Conservation (phyloP, 2,329 filamentous ascomycete genomes). For the Triangularia setosa region DNA sequence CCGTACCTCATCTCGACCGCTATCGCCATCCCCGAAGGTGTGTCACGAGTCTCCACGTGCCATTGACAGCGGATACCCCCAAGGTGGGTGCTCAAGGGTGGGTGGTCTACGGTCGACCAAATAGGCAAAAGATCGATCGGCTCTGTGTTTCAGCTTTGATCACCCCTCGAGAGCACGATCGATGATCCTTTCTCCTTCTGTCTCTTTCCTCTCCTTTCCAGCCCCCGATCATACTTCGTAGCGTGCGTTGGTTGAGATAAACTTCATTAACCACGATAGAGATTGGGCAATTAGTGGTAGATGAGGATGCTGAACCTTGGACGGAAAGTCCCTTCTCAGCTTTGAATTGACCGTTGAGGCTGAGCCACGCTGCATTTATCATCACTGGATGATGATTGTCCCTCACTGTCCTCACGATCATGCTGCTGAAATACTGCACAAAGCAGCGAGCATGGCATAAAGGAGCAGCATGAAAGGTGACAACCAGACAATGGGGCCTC, state of each 20-base stretch:
- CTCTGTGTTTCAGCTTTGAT: not conserved
- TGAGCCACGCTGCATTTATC: not conserved
- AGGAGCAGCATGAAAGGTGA: not conserved
- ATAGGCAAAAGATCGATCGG: not conserved
- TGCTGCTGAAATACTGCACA: not conserved
- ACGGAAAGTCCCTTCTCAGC: not conserved
- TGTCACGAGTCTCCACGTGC: not conserved
- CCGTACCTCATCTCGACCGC: not conserved
- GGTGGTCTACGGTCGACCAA: not conserved
- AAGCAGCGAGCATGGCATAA: not conserved
- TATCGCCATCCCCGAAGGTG: not conserved
- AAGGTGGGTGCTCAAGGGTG: not conserved
- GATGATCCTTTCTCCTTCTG: not conserved
- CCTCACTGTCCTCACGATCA: not conserved
- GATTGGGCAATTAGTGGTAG: not conserved
- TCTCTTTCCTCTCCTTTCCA: not conserved
- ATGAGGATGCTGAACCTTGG: not conserved
- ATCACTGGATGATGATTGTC: not conserved
- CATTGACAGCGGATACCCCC: not conserved
- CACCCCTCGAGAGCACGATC: not conserved
- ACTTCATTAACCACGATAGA: not conserved
- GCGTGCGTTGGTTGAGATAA: not conserved
- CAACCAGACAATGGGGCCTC: not conserved
- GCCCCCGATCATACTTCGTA: not conserved
- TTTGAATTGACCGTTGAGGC: not conserved